Percentiles rank a stretch among this genome's conserved stretches.
phyloP scores from a whole-genome alignment of 2,329 filamentous ascomycete species.

The Fusarium agapanthi region DNA sequence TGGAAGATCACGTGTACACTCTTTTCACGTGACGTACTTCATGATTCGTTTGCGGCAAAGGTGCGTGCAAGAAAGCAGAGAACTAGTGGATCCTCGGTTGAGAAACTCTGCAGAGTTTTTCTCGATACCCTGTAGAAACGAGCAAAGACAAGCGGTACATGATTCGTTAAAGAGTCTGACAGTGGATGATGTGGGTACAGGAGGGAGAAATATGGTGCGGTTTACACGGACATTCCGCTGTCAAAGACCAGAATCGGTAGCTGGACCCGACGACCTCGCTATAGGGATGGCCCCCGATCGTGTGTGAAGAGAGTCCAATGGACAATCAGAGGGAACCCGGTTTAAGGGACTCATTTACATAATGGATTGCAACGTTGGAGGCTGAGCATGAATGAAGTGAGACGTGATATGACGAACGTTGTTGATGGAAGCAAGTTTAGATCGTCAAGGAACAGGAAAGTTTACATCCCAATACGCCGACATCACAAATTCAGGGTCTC shows the following conservation, averaged over 20 bases:
- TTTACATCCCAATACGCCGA: not conserved
- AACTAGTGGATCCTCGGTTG: not conserved
- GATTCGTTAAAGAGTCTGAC: slow-evolving; percentile 17
- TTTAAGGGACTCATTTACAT: not conserved
- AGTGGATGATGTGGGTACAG: slow-evolving; percentile 10
- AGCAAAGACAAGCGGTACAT: not conserved
- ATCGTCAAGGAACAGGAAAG: not conserved
- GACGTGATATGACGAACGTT: not conserved
- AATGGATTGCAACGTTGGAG: not conserved
- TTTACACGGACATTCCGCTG: slow-evolving; percentile 2
- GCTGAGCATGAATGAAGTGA: not conserved
- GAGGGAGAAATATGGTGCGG: slow-evolving; percentile 6
- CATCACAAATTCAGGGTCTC: not conserved
- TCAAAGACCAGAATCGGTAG: slow-evolving; percentile 4
- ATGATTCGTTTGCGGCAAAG: slow-evolving; percentile 21
- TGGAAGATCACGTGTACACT: slow-evolving; percentile 12
- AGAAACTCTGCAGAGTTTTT: slow-evolving; percentile 26
- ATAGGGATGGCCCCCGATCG: not conserved
- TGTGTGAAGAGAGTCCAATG: not conserved
- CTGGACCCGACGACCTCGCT: slow-evolving; percentile 4
- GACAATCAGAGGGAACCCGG: not conserved
- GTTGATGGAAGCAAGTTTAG: not conserved
- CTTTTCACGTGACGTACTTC: slow-evolving; percentile 14
- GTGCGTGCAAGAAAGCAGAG: not conserved
- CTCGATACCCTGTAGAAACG: slow-evolving; percentile 5